Evolutionary conservation across 2,329 filamentous ascomycete genomes (phyloP).

Genomic region (Phialocephala subalpina): DNA sequence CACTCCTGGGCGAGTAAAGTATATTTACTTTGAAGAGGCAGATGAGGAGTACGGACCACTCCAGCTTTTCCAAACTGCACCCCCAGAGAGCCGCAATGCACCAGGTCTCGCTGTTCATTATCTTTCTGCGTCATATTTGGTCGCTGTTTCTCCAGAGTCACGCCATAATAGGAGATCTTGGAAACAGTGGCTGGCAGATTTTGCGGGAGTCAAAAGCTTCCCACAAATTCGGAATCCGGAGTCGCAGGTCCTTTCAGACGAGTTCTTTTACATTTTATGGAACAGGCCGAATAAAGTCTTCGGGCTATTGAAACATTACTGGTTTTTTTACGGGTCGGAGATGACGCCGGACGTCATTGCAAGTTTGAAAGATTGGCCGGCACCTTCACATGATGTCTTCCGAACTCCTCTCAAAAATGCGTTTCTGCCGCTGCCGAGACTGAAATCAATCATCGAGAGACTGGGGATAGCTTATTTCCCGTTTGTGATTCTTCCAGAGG

Average conservation of each 20-base stretch:
- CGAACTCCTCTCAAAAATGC: not conserved
- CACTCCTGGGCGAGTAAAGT: not conserved
- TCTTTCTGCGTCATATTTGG: too few relatives aligned
- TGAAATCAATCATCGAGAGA: not conserved
- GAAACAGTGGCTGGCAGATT: not conserved
- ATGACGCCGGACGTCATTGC: not conserved
- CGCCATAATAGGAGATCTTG: not conserved
- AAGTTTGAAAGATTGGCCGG: not conserved
- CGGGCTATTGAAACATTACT: not conserved
- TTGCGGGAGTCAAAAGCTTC: not conserved
- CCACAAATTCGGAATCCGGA: not conserved
- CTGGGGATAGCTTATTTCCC: not conserved
- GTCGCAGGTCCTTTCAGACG: not conserved
- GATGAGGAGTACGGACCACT: not conserved
- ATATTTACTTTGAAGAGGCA: not conserved
- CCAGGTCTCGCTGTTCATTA: not conserved
- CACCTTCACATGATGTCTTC: not conserved
- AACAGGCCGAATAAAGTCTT: not conserved
- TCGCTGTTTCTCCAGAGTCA: too few relatives aligned
- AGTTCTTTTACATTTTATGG: not conserved
- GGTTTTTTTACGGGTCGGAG: not conserved
- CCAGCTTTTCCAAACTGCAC: not conserved
- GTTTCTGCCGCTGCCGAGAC: not conserved
- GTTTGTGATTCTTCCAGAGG: not conserved
- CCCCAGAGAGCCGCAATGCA: not conserved